These are phyloP conservation scores for Hemisphaericaspora nanyangensis DNA, from an alignment of 805 yeast species.

Conservation along the genomic window DNA sequence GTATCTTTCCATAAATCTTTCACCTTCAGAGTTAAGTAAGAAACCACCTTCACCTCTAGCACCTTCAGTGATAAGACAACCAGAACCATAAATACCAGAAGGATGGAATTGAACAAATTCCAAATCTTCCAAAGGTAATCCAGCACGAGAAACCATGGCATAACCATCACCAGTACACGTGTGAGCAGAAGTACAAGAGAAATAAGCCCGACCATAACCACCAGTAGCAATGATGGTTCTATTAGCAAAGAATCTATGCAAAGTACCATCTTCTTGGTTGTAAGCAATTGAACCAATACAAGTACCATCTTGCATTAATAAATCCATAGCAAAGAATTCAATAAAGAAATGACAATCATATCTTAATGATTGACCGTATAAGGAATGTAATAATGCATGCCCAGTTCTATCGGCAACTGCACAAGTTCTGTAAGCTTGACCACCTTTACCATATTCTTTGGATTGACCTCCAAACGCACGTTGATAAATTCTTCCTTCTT, in stretches of 20 bases:
- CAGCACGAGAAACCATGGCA: conserved; percentile 98
- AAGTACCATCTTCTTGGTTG: conserved; percentile 98
- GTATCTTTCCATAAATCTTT: conserved; percentile 99
- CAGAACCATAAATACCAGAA: conserved; percentile 98
- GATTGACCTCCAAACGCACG: conserved; percentile 99
- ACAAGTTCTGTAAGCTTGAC: conserved; percentile 99
- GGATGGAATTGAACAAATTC: conserved; percentile 99
- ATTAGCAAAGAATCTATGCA: conserved; percentile 97
- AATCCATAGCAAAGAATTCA: conserved; percentile 94
- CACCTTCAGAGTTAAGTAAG: conserved; percentile 95
- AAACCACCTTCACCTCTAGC: conserved; percentile 99
- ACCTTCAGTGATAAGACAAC: conserved; percentile 98
- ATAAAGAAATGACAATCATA: conserved; percentile 98
- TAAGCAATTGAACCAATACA: conserved; percentile 97
- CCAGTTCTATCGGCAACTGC: conserved; percentile 99
- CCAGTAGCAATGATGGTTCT: conserved; percentile 97
- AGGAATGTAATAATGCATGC: conserved; percentile 92
- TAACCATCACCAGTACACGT: conserved; percentile 99
- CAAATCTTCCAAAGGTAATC: conserved; percentile 94
- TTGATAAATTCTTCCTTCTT: conserved; percentile 95
- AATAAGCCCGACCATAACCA: conserved; percentile 98
- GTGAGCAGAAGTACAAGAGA: conserved; percentile 99
- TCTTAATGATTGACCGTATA: conserved; percentile 95
- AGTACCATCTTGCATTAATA: conserved; percentile 91
- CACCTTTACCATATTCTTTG: conserved; percentile 94